Base-by-base conservation (phyloP, 1,139 yeast species). In the Blastobotrys malaysiensis region DNA sequence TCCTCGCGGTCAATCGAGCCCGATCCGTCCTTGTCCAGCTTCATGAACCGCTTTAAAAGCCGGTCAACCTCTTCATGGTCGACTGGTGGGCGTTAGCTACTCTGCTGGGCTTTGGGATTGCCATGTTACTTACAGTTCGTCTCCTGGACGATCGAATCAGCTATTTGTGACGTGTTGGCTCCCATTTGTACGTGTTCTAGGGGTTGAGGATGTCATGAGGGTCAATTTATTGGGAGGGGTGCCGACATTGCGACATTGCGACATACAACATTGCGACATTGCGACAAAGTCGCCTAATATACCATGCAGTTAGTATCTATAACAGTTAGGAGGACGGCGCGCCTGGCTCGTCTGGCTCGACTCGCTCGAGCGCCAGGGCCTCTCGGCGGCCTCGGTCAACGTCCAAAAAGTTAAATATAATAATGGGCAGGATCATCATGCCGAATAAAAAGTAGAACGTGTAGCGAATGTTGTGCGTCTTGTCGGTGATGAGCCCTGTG, bases 1-100 rank as follows among this genome's bases (percentile, higher is more conserved):
- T 95, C 99, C 51, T 82, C 83, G 62, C 86, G 86, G 59, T 93
- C 98, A 48, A 95, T 88, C 19, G 96, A 84, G 1, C 99, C 99
- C 2, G 91, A 84, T 53, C 91, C 86, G 69, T 95, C 98, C 60
- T 86, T 84, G 70, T 95, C 99, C 52, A 95, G 76, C 68, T 95
- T 95, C 95, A 91, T 88, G 70, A 95, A 95, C 61, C 99, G 77
- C 67, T 90, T 90, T 59, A 96, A 82, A 59, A 95, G 76, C 58
- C 99, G 78, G 68, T 91, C 96, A 52, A 95, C 87, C 68, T 95
- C 99, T 61, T 89, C 97, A 52, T 86, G 79, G 58, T 61, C 65
- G 52, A 63, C 64, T 56, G 18, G 27, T 9, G n/a, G 18, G 18
- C n/a, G 44, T 51, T 36, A 44, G 39, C 21, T 9, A 26, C n/a